These are phyloP conservation scores for Tetrahymena borealis DNA, from an alignment of 73 alveolate genomes.

Conservation along the genomic window DNA sequence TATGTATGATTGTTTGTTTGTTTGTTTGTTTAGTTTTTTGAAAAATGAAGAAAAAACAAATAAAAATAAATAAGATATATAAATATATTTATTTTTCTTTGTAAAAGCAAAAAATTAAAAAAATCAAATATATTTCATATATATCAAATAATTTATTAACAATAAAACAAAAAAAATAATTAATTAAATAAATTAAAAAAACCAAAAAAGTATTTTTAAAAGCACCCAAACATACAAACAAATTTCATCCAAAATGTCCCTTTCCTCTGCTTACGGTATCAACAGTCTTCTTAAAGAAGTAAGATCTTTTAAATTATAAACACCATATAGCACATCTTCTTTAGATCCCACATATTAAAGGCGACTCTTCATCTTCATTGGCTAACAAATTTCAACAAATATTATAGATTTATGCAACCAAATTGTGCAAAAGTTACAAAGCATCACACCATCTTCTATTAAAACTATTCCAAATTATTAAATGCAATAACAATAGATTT, in stretches of 20 bases:
- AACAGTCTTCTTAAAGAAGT: constrained; percentile 1
- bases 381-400: background rate
- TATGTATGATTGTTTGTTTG: background rate
- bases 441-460: too few relatives aligned
- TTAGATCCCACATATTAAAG: background rate
- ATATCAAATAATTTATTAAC: background rate
- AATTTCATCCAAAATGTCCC: background rate
- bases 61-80: background rate
- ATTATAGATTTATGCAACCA: background rate
- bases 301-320: background rate
- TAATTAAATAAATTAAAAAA: background rate
- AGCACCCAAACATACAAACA: background rate
- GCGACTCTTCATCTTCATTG: background rate
- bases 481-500: too few relatives aligned
- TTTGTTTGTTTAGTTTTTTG: background rate
- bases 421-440: background rate
- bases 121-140: background rate
- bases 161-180: background rate
- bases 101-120: background rate
- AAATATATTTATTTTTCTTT: background rate
- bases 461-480: too few relatives aligned
- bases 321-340: background rate
- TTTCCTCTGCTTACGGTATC: background rate
- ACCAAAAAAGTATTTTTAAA: background rate
- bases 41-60: background rate